Evolutionary conservation across 306 rosid species (phyloP).

Genomic region (Datisca glomerata): DNA sequence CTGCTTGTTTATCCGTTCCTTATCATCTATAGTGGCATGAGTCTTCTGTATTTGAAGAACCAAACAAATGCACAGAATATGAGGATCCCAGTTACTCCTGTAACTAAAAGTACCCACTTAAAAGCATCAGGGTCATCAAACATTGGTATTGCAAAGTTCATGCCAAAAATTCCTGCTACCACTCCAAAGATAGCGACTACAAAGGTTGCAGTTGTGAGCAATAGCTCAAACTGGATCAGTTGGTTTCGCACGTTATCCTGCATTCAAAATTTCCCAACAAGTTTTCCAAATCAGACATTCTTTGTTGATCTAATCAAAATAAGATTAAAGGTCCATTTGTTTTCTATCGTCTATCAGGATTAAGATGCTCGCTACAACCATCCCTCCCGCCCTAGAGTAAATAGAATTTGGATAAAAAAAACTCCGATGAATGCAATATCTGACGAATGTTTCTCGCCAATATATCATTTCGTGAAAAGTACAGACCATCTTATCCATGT

Average conservation of each 20-base stretch:
- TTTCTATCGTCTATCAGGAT: no score
- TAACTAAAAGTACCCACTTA: constrained; percentile 74
- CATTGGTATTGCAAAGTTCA: constrained; percentile 68
- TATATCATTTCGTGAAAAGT: no score
- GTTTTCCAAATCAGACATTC: no score
- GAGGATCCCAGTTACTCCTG: constrained; percentile 59
- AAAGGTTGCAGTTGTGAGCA: constrained; percentile 92
- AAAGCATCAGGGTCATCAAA: constrained; percentile 57
- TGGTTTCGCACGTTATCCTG: constrained; percentile 98
- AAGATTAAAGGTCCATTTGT: no score
- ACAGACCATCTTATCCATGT: no score
- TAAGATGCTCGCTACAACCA: no score
- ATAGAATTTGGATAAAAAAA: background rate
- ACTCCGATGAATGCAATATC: background rate
- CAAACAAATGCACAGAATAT: constrained; percentile 79
- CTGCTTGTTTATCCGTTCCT: no score
- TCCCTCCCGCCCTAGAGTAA: no score
- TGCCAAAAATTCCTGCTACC: constrained; percentile 94
- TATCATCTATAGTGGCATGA: constrained; percentile 72
- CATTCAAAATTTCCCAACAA: no score
- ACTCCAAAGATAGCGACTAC: constrained; percentile 96
- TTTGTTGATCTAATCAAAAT: no score
- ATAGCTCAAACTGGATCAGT: constrained; percentile 93
- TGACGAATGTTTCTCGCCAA: no score
- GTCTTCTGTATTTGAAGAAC: constrained; percentile 95